Conservation (phyloP, 2,329 filamentous ascomycete species). For the Cadophora sp. region DNA sequence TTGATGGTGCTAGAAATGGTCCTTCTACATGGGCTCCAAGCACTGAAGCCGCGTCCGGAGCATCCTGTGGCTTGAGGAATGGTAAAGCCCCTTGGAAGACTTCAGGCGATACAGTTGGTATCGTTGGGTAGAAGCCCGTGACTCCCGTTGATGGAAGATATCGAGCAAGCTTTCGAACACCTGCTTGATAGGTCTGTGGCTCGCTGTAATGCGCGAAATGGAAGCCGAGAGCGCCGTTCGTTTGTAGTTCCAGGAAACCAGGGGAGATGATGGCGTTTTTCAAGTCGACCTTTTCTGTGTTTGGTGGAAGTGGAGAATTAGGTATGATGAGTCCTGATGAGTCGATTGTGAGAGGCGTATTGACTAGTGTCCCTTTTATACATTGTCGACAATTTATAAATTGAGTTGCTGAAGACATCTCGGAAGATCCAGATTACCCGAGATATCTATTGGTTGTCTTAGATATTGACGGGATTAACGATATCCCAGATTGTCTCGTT, state of each 20-base stretch:
- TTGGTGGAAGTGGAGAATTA: conserved; percentile 34
- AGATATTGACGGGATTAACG: background rate
- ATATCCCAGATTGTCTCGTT: too few species aligned
- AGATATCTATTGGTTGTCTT: background rate
- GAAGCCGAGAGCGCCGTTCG: conserved; percentile 55
- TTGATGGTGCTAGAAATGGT: conserved; percentile 58
- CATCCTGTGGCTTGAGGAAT: conserved; percentile 51
- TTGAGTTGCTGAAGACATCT: conserved; percentile 34
- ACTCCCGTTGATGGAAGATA: conserved; percentile 59
- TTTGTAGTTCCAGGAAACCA: conserved; percentile 62
- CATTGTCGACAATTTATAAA: conserved; percentile 42
- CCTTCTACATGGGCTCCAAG: conserved; percentile 64
- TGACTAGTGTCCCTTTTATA: conserved; percentile 33
- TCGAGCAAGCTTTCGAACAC: conserved; percentile 53
- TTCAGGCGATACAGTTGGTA: conserved; percentile 56
- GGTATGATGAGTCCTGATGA: conserved; percentile 38
- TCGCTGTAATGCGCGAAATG: conserved; percentile 59
- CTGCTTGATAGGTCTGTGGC: conserved; percentile 47
- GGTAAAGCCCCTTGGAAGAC: conserved; percentile 55
- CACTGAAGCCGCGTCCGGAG: conserved; percentile 53
- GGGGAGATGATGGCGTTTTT: conserved; percentile 58
- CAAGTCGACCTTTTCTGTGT: conserved; percentile 48
- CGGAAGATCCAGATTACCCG: background rate
- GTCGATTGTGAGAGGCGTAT: conserved; percentile 35
- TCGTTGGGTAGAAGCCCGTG: conserved; percentile 60